Percentiles rank a stretch among this genome's conserved stretches.
Evolutionary conservation across 768 basidiomycete species (phyloP).

Genomic region (Postia placenta): DNA sequence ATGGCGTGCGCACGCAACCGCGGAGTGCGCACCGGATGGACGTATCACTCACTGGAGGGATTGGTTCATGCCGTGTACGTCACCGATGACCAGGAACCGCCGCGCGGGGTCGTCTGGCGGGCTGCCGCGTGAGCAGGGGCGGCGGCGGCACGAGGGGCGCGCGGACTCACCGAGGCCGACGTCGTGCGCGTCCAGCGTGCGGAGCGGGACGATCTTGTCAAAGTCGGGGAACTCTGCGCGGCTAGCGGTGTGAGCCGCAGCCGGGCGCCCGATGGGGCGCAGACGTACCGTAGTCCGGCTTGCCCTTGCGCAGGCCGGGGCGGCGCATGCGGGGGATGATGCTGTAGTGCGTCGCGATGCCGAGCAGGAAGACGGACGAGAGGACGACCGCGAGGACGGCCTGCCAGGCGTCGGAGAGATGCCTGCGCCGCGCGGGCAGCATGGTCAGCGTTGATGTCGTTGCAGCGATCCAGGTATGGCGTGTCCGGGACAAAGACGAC

Average conservation of each 20-base stretch:
- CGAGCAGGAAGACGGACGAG: conserved; percentile 36
- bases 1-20: too few relatives aligned
- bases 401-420: conserved; percentile 22
- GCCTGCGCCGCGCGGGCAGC: not conserved
- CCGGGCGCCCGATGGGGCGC: not conserved
- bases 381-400: conserved; percentile 35
- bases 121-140: not conserved
- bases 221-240: conserved; percentile 48
- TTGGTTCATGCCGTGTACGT: conserved; percentile 78
- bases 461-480: too few relatives aligned
- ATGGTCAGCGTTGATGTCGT: too few relatives aligned
- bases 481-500: too few relatives aligned
- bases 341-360: conserved; percentile 20
- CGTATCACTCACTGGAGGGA: conserved; percentile 53
- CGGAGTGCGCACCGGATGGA: not conserved
- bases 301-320: conserved; percentile 8
- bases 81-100: conserved; percentile 76
- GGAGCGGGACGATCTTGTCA: conserved; percentile 37
- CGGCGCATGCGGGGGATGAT: conserved; percentile 11
- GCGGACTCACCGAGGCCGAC: conserved; percentile 47
- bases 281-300: conserved; percentile 8
- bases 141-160: not conserved
- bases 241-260: conserved; percentile 1
- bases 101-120: conserved; percentile 45
- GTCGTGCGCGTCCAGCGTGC: conserved; percentile 38